Percentiles rank a stretch among this genome's conserved stretches.
Evolutionary conservation across 2,329 filamentous ascomycete genomes (phyloP).

Genomic region (Raffaelea albimanens): DNA sequence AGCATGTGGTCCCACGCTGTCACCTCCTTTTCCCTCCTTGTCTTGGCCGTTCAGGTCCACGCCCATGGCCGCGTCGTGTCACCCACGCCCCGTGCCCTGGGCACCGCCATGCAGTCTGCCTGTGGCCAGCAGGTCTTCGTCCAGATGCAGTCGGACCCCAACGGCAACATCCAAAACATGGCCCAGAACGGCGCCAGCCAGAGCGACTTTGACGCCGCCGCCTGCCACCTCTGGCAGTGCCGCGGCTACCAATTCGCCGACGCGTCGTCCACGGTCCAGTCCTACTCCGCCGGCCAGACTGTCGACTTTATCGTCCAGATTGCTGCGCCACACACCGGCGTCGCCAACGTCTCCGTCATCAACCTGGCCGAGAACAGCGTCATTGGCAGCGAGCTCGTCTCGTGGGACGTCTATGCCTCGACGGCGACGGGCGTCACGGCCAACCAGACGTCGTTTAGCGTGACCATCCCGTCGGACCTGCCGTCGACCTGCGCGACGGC

Average conservation of each 20-base stretch:
- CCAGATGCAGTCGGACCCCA: conserved; percentile 42
- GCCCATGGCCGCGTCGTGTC: conserved; percentile 43
- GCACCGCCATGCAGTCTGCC: conserved; percentile 37
- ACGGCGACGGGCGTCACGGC: conserved; percentile 29
- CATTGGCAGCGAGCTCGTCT: conserved; percentile 36
- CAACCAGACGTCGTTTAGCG: conserved; percentile 37
- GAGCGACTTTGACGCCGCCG: conserved; percentile 33
- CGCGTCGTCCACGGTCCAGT: conserved; percentile 41
- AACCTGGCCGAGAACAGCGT: conserved; percentile 36
- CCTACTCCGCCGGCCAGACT: conserved; percentile 38
- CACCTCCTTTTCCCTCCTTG: conserved; percentile 15
- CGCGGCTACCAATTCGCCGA: conserved; percentile 49
- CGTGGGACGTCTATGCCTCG: conserved; percentile 40
- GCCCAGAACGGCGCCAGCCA: conserved; percentile 37
- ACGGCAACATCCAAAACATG: conserved; percentile 47
- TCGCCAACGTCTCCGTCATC: conserved; percentile 46
- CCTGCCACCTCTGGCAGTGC: conserved; percentile 45
- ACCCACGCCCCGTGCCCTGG: conserved; percentile 39
- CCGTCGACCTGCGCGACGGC: conserved; percentile 30
- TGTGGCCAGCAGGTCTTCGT: conserved; percentile 45
- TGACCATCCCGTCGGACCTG: conserved; percentile 43
- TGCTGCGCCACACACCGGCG: conserved; percentile 26
- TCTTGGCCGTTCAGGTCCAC: conserved; percentile 32
- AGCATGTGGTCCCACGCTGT: background rate
- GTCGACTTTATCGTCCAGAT: conserved; percentile 29